phyloP scores from a whole-genome alignment of 306 rosid species.

The Delonix regia region DNA sequence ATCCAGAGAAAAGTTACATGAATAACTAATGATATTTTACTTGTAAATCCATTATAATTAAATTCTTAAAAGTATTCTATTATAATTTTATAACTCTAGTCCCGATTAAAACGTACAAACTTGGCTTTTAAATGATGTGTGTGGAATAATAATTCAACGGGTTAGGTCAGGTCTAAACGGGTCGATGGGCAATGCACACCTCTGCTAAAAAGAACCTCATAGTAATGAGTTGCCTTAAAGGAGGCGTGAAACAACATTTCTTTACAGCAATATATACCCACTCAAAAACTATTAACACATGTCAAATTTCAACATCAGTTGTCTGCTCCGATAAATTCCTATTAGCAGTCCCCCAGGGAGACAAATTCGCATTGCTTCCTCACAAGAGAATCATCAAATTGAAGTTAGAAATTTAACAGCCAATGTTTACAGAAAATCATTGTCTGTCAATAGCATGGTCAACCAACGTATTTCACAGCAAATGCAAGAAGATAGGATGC shows the following conservation, averaged over 20 bases:
- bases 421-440: conserved; percentile 7
- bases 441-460: not conserved
- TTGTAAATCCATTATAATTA: not conserved
- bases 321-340: conserved; percentile 28
- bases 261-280: not conserved
- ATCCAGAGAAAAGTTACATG: not conserved
- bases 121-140: not conserved
- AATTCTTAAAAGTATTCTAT: not conserved
- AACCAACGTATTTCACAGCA: not conserved
- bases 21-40: not conserved
- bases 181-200: not conserved
- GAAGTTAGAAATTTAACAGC: conserved; percentile 9
- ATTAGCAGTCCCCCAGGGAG: not conserved
- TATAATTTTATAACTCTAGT: not conserved
- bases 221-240: not conserved
- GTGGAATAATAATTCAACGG: not conserved
- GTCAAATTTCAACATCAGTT: conserved; percentile 14
- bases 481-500: not conserved
- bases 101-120: not conserved
- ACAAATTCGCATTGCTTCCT: conserved; percentile 16
- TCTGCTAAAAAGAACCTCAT: not conserved
- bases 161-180: not conserved
- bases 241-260: not conserved
- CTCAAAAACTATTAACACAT: not conserved
- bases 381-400: conserved; percentile 32